Evolutionary conservation across 2,329 filamentous ascomycete species (phyloP).

Genomic region (Cordyceps javanica): DNA sequence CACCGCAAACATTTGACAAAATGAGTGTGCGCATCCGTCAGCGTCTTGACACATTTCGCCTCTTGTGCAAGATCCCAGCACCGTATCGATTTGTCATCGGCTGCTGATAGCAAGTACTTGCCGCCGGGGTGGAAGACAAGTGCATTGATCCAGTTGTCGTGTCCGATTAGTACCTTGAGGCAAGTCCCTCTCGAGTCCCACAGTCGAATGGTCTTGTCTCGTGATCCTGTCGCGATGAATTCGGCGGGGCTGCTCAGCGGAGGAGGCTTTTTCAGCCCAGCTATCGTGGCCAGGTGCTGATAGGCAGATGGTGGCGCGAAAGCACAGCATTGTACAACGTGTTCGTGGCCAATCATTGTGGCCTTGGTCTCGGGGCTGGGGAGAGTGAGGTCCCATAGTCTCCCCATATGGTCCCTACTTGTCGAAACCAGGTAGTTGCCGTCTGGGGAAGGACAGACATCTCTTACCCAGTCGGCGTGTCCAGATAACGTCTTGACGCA

Average conservation of each 20-base stretch:
- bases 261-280: conserved; percentile 78
- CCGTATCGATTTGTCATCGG: conserved; percentile 85
- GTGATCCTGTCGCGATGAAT: conserved; percentile 80
- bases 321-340: conserved; percentile 78
- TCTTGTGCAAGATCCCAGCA: conserved; percentile 94
- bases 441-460: conserved; percentile 75
- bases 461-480: conserved; percentile 86
- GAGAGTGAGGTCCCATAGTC: conserved; percentile 77
- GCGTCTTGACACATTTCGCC: conserved; percentile 78
- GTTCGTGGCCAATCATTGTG: conserved; percentile 79
- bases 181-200: conserved; percentile 83
- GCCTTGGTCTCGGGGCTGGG: conserved; percentile 62
- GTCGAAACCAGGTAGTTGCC: conserved; percentile 78
- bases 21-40: conserved; percentile 71
- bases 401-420: conserved; percentile 73
- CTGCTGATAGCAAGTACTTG: conserved; percentile 78
- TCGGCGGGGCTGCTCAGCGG: conserved; percentile 69
- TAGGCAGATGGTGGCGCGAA: conserved; percentile 79
- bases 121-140: conserved; percentile 87
- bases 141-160: conserved; percentile 90
- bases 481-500: conserved; percentile 86
- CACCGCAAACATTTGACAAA: conserved; percentile 84
- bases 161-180: conserved; percentile 77
- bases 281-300: conserved; percentile 66
- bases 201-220: conserved; percentile 85